Percentiles rank a stretch among this genome's conserved stretches.
These are phyloP conservation scores for Hymenoscyphus infarciens DNA, from an alignment of 2,329 filamentous ascomycete genomes.

Conservation along the genomic window DNA sequence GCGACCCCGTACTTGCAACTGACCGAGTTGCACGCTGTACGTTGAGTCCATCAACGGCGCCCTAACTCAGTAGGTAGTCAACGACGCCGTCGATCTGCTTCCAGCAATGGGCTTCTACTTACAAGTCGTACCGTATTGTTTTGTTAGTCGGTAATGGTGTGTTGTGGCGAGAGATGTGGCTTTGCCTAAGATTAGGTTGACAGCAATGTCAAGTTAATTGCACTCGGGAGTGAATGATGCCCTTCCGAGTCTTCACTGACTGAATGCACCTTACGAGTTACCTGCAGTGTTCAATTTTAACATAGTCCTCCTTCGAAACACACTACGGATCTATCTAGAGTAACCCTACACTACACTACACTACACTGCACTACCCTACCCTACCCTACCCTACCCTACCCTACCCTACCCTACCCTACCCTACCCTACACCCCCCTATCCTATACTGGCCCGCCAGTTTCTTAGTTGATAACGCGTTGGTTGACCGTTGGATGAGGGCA, in stretches of 20 bases:
- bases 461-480: neutral
- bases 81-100: no score
- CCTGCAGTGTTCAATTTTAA: neutral
- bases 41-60: no score
- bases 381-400: no score
- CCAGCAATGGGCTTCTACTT: no score
- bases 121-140: neutral
- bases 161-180: neutral
- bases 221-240: neutral
- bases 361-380: no score
- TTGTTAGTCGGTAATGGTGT: no score
- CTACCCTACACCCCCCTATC: no score
- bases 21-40: no score
- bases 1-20: no score
- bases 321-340: neutral
- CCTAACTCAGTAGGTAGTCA: no score
- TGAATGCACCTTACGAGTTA: no score
- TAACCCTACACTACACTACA: neutral
- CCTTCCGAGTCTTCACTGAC: neutral
- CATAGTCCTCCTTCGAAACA: neutral
- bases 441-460: neutral
- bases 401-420: neutral
- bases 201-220: no score
- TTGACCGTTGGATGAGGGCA: neutral
- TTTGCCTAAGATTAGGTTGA: neutral